These are phyloP conservation scores for Patellaria atrata DNA, from an alignment of 495 filamentous ascomycete genomes.

Conservation along the genomic window DNA sequence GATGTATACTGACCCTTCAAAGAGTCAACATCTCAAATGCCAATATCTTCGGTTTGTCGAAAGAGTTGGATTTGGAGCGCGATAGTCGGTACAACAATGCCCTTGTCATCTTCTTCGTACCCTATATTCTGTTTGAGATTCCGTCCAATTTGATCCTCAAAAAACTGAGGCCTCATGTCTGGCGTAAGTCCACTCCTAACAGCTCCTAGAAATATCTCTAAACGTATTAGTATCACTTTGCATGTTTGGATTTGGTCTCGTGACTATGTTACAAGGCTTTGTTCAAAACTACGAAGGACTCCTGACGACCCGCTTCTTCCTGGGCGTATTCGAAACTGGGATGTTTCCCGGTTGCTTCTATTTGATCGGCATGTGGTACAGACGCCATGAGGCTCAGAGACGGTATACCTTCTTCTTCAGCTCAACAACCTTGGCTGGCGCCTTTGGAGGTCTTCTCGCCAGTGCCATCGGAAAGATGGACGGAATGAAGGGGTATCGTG, in stretches of 20 bases:
- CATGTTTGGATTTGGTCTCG: conserved; percentile 72
- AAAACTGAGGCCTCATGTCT: conserved; percentile 63
- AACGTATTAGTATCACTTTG: conserved; percentile 41
- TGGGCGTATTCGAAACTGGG: conserved; percentile 77
- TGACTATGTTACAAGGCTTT: conserved; percentile 65
- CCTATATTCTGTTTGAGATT: conserved; percentile 77
- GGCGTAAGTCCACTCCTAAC: conserved; percentile 35
- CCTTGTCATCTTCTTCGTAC: conserved; percentile 82
- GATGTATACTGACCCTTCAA: conserved; percentile 15
- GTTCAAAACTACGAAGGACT: conserved; percentile 66
- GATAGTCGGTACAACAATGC: conserved; percentile 61
- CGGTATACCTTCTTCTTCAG: conserved; percentile 84
- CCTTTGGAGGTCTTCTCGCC: conserved; percentile 30
- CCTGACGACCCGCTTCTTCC: conserved; percentile 65
- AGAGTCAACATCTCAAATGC: conserved; percentile 36
- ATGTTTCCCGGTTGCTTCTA: conserved; percentile 59
- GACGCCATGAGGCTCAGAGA: conserved; percentile 70
- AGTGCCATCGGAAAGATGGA: conserved; percentile 68
- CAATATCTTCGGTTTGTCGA: conserved; percentile 43
- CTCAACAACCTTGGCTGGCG: conserved; percentile 45
- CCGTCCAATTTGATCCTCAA: conserved; percentile 83
- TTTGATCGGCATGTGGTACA: conserved; percentile 68
- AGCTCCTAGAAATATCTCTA: conserved; percentile 8
- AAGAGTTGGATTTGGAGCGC: conserved; percentile 45
- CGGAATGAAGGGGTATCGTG: conserved; percentile 49